phyloP scores from a whole-genome alignment of 2,329 filamentous ascomycete species.

The Colletotrichum sp. region DNA sequence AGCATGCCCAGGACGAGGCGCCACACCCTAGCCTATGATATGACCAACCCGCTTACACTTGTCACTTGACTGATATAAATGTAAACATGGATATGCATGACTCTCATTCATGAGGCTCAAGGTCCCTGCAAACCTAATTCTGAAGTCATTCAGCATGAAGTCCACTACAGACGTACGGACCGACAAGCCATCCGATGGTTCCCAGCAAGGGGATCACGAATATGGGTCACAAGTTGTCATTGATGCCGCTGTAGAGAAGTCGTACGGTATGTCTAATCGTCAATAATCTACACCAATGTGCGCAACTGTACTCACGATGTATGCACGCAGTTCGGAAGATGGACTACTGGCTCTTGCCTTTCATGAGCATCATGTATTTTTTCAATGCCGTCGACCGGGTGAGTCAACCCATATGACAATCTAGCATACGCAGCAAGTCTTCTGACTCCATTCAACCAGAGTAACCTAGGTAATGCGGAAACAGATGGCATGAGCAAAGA shows the following conservation, averaged over 20 bases:
- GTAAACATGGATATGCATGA: neutral
- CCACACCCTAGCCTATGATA: neutral
- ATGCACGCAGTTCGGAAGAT: constrained; percentile 33
- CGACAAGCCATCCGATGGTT: neutral
- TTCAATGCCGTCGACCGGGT: constrained; percentile 24
- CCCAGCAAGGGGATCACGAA: neutral
- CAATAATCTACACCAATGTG: neutral
- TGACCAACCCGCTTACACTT: neutral
- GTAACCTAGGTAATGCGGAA: constrained; percentile 54
- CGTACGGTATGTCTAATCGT: neutral
- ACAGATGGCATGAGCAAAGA: constrained; percentile 46
- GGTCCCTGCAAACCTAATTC: neutral
- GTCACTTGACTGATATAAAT: neutral
- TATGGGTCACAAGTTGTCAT: neutral
- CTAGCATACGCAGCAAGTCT: neutral
- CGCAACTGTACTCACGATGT: neutral
- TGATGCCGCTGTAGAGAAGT: neutral
- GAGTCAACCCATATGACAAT: neutral
- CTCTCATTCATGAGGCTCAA: neutral
- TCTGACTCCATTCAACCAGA: constrained; percentile 19
- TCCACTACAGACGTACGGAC: neutral
- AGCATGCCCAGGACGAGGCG: neutral
- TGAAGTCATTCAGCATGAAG: neutral
- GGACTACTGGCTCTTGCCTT: constrained; percentile 45
- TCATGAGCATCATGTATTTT: constrained; percentile 41